A percentile compares a stretch with the other conserved stretches of the same genome.
Conservation (phyloP, 441 rosid species). For the Flueggea neowawraea region DNA sequence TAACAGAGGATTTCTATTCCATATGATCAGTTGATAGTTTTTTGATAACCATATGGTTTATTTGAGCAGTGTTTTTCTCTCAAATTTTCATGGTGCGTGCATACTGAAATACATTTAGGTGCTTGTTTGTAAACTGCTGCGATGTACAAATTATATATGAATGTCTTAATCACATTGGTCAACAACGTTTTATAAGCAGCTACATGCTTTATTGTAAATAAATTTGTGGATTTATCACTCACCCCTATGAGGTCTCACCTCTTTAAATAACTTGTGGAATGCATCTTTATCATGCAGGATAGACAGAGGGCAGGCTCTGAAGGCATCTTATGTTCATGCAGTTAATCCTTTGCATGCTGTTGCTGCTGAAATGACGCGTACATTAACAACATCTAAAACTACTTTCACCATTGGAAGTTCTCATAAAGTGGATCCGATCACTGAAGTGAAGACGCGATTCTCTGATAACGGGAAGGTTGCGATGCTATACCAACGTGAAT, state of each 20-base stretch:
- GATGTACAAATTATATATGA: too few species aligned
- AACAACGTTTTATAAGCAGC: too few species aligned
- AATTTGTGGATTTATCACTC: too few species aligned
- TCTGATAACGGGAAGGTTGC: slow-evolving; percentile 63
- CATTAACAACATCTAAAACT: slow-evolving; percentile 52
- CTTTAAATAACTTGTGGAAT: neutral
- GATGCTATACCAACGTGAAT: slow-evolving; percentile 60
- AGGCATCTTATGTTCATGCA: slow-evolving; percentile 64
- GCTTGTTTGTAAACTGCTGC: too few species aligned
- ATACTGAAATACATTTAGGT: too few species aligned
- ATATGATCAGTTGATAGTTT: too few species aligned
- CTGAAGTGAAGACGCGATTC: slow-evolving; percentile 52
- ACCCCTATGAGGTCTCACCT: neutral
- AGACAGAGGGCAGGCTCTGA: slow-evolving; percentile 66
- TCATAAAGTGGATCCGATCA: slow-evolving; percentile 49
- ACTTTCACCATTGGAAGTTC: slow-evolving; percentile 63
- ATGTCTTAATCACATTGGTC: too few species aligned
- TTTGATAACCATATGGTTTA: too few species aligned
- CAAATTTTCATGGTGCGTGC: too few species aligned
- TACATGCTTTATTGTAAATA: too few species aligned
- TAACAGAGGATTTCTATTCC: too few species aligned
- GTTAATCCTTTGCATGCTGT: slow-evolving; percentile 52
- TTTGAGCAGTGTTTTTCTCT: too few species aligned
- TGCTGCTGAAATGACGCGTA: slow-evolving; percentile 72
- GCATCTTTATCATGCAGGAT: slow-evolving; percentile 26